Conservation (phyloP, 345 rosid species). For the Salix brachista region DNA sequence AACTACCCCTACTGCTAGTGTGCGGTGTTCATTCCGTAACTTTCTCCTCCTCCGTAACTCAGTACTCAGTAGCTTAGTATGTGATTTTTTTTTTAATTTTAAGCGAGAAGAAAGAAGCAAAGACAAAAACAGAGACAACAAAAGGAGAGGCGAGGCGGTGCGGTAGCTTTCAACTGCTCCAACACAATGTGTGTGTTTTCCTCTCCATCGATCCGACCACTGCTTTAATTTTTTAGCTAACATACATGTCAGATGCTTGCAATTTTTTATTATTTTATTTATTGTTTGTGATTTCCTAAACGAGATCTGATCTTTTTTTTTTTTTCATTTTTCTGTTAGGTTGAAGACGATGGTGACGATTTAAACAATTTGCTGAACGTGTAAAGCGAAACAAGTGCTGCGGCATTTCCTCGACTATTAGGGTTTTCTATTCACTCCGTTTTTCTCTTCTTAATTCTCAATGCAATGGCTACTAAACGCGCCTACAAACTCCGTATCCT, state of each 20-base stretch:
- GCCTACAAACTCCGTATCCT: slow-evolving; percentile 99
- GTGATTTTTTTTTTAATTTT: not conserved
- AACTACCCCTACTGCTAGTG: not conserved
- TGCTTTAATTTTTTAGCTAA: not conserved
- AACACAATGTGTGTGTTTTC: not conserved
- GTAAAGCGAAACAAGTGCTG: slow-evolving; percentile 1
- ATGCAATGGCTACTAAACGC: slow-evolving; percentile 87
- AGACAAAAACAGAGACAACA: not conserved
- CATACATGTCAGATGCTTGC: not conserved
- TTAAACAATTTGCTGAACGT: slow-evolving; percentile 10
- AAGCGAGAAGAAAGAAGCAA: not conserved
- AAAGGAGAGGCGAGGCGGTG: not conserved
- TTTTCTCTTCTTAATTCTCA: not conserved
- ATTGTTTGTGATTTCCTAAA: not conserved
- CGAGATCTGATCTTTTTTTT: not conserved
- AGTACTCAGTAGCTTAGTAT: not conserved
- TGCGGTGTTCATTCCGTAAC: too few species aligned
- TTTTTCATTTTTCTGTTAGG: not conserved
- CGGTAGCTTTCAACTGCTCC: not conserved
- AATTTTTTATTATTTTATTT: not conserved
- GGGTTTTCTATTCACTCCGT: not conserved
- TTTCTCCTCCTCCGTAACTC: not conserved
- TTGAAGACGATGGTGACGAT: not conserved
- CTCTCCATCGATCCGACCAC: not conserved
- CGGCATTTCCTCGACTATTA: not conserved